phyloP scores from a whole-genome alignment of 495 filamentous ascomycete species.

The Penicillium canariense region DNA sequence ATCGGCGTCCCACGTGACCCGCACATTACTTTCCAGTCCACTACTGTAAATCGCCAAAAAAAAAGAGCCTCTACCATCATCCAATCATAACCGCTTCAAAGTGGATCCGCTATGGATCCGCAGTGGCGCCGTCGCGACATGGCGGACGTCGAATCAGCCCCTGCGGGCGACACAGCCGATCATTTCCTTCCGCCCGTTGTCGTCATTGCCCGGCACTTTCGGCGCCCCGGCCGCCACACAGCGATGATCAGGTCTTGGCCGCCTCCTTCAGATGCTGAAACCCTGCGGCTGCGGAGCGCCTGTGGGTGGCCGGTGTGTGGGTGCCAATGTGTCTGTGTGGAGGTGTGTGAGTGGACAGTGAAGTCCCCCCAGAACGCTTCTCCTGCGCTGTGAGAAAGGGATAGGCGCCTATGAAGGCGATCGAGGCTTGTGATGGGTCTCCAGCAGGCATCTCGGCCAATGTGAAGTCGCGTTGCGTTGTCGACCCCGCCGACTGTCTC shows the following conservation, averaged over 20 bases:
- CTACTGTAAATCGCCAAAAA: no score
- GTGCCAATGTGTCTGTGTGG: not conserved
- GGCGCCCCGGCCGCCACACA: slow-evolving; percentile 7
- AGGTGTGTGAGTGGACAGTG: not conserved
- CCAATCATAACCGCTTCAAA: not conserved
- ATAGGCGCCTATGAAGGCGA: not conserved
- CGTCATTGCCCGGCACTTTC: slow-evolving; percentile 21
- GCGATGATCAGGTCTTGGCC: not conserved
- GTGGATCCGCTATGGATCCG: not conserved
- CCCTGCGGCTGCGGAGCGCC: not conserved
- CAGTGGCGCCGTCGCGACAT: not conserved
- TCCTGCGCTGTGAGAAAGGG: slow-evolving; percentile 5
- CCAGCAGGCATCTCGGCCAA: slow-evolving; percentile 13
- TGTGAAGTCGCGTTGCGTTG: slow-evolving; percentile 17
- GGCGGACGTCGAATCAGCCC: slow-evolving; percentile 15
- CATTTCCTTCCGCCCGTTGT: slow-evolving; percentile 16
- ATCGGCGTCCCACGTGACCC: not conserved
- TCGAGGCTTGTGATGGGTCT: slow-evolving; percentile 18
- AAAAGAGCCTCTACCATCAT: no score
- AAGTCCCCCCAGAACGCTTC: no score
- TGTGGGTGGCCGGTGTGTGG: not conserved
- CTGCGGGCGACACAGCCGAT: slow-evolving; percentile 17
- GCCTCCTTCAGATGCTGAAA: not conserved
- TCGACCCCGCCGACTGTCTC: slow-evolving; percentile 19
- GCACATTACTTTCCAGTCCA: no score